Evolutionary conservation across 1,139 yeast species (phyloP).

Genomic region (Blastobotrys malaysiensis): DNA sequence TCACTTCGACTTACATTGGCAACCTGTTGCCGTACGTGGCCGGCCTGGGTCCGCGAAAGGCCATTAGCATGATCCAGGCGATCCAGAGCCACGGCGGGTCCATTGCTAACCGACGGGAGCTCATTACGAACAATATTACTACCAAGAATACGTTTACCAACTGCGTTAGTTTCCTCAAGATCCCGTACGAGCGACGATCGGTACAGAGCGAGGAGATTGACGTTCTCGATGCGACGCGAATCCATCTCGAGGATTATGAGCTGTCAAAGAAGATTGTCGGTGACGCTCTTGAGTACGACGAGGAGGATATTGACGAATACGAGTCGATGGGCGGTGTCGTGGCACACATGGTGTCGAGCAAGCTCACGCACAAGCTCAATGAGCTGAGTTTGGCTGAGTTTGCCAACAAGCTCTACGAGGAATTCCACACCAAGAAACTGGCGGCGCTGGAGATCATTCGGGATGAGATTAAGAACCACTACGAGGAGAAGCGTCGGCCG

Average conservation of each 20-base stretch:
- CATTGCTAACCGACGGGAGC: constrained; percentile 64
- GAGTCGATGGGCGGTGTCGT: constrained; percentile 80
- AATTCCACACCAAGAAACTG: constrained; percentile 59
- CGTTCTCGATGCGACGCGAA: constrained; percentile 86
- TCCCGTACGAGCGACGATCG: constrained; percentile 57
- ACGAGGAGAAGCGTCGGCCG: constrained; percentile 74
- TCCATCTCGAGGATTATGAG: constrained; percentile 96
- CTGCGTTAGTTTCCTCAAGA: constrained; percentile 83
- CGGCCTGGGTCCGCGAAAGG: constrained; percentile 95
- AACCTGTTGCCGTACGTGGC: constrained; percentile 69
- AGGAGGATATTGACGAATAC: constrained; percentile 80
- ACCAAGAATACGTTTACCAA: constrained; percentile 81
- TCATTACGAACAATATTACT: constrained; percentile 73
- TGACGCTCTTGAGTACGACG: constrained; percentile 93
- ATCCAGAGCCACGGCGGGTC: constrained; percentile 70
- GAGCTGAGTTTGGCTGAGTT: constrained; percentile 86
- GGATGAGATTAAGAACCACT: constrained; percentile 81
- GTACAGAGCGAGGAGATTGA: constrained; percentile 62
- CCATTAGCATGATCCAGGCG: constrained; percentile 78
- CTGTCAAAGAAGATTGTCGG: constrained; percentile 96
- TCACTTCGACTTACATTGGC: constrained; percentile 67
- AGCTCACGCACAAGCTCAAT: constrained; percentile 74
- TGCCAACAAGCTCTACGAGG: constrained; percentile 82
- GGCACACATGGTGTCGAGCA: constrained; percentile 51
- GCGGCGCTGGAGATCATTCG: constrained; percentile 83